A percentile compares a stretch with the other conserved stretches of the same genome.
These are phyloP conservation scores for Furculomyces boomerangus DNA, from an alignment of 371 early-diverging fungal genomes.

Conservation along the genomic window DNA sequence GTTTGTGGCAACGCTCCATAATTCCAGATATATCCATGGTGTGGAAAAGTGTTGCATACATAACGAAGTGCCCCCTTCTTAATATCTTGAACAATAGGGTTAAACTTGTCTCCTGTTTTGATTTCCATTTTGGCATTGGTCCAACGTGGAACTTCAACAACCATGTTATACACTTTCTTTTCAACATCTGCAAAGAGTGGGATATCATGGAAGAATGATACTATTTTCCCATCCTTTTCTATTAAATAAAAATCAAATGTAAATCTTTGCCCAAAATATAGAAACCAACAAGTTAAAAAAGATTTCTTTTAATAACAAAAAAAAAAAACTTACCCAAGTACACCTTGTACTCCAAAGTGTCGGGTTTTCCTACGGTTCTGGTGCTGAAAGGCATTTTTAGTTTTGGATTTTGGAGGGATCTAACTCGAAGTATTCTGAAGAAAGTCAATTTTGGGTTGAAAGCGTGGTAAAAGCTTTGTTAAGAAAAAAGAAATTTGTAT, in stretches of 20 bases:
- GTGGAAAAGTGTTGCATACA: conserved; percentile 95
- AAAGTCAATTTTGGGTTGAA: too few relatives aligned
- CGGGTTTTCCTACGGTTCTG: too few relatives aligned
- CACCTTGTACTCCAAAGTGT: too few relatives aligned
- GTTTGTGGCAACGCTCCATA: conserved; percentile 98
- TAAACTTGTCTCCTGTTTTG: conserved; percentile 33
- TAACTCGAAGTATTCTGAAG: too few relatives aligned
- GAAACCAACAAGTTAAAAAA: too few relatives aligned
- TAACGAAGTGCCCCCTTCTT: conserved; percentile 95
- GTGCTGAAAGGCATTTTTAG: too few relatives aligned
- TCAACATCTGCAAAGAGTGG: conserved; percentile 64
- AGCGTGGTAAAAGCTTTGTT: too few relatives aligned
- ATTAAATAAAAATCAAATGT: not conserved
- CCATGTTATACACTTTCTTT: conserved; percentile 66
- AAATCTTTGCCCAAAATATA: too few relatives aligned
- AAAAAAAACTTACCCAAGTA: too few relatives aligned
- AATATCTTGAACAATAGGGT: conserved; percentile 95
- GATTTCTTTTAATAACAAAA: too few relatives aligned
- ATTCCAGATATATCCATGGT: conserved; percentile 99
- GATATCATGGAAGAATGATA: conserved; percentile 98
- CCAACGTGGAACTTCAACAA: conserved; percentile 98
- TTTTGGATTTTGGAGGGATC: too few relatives aligned
- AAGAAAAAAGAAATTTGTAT: too few relatives aligned
- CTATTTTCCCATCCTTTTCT: conserved; percentile 9
- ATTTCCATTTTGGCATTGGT: conserved; percentile 98